These are phyloP conservation scores for Hortiboletus flavorubellus DNA, from an alignment of 768 basidiomycete species.

Conservation along the genomic window DNA sequence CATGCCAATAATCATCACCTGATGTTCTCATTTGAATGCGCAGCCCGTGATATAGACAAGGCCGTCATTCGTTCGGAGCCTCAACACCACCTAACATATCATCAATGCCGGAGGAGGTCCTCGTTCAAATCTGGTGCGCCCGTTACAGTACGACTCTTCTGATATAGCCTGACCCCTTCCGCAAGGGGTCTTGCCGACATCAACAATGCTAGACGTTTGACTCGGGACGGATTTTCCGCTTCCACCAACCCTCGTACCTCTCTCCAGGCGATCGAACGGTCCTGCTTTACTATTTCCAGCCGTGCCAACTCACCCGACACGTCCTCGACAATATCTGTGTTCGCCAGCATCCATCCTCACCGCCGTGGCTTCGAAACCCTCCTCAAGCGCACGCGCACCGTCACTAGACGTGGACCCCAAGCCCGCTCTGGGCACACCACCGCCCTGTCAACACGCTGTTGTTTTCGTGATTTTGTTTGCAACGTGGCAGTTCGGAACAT, in stretches of 20 bases:
- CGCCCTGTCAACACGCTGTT: background rate
- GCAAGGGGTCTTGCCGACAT: slow-evolving; percentile 91
- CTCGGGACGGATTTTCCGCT: slow-evolving; percentile 83
- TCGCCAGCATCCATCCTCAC: too few species aligned
- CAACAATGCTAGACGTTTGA: slow-evolving; percentile 80
- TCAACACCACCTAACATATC: too few species aligned
- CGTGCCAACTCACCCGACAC: slow-evolving; percentile 33
- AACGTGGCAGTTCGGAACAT: slow-evolving; percentile 66
- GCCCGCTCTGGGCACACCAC: too few species aligned
- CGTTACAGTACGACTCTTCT: background rate
- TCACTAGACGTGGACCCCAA: too few species aligned
- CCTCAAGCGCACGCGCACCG: too few species aligned
- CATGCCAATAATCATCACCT: too few species aligned
- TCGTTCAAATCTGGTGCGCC: slow-evolving; percentile 88
- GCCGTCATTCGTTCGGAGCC: too few species aligned
- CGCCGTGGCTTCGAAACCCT: too few species aligned
- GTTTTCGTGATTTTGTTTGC: slow-evolving; percentile 46
- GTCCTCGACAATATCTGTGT: too few species aligned
- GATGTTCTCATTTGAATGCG: too few species aligned
- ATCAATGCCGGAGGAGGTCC: slow-evolving; percentile 60
- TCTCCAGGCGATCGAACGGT: slow-evolving; percentile 57
- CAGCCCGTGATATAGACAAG: too few species aligned
- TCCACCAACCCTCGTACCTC: slow-evolving; percentile 76
- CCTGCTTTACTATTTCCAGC: slow-evolving; percentile 37
- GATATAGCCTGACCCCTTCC: slow-evolving; percentile 1